Evolutionary conservation across 768 basidiomycete genomes (phyloP), one percentile per base, ranked within the genome.

Genomic region (Calvatia gigantea): DNA sequence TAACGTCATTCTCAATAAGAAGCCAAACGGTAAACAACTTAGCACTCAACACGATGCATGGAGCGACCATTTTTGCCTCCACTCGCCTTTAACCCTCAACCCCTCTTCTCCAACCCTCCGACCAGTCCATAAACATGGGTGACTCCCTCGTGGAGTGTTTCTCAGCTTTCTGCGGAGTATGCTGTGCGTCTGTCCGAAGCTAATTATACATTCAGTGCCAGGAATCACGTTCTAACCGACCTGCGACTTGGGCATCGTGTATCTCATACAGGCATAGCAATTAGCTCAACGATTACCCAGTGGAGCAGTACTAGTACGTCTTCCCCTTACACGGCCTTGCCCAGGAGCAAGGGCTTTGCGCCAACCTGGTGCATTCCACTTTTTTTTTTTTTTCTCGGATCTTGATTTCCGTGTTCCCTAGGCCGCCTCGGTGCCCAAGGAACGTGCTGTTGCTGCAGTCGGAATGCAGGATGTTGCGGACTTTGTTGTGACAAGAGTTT

Each of bases 401-500:
- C 41, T 17, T 21, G 19, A 6, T 23, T 44, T 23, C n/a, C n/a
- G n/a, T n/a, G 32, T 23, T n/a, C 44, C 28, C 17, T 31, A 54
- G 52, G 32, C 32, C 42, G 52, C 28, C 21, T 25, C n/a, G 73
- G 75, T 6, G 60, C 68, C 23, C 54, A 63, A 4, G 71, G 73
- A 6, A 70, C 70, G 54, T 66, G 75, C 51, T 58, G 62, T 31
- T 56, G 62, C 17, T 65, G 65, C 49, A 54, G 63, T 7, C 61
- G 28, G 29, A 6, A 58, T 21, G 61, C 68, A n/a, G 77, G 78
- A 9, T 80, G 80, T 57, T 81, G 78, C 60, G 74, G 70, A 11
- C 68, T 67, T 31, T 81, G 78, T 52, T 80, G 71, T 54, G 63
- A 65, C 17, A 62, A 71, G 8, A 74, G 73, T 2, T 79, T 79